Percentiles rank a stretch among this genome's conserved stretches.
Conservation (phyloP, 768 basidiomycete genomes). For the Suillus alpinus region DNA sequence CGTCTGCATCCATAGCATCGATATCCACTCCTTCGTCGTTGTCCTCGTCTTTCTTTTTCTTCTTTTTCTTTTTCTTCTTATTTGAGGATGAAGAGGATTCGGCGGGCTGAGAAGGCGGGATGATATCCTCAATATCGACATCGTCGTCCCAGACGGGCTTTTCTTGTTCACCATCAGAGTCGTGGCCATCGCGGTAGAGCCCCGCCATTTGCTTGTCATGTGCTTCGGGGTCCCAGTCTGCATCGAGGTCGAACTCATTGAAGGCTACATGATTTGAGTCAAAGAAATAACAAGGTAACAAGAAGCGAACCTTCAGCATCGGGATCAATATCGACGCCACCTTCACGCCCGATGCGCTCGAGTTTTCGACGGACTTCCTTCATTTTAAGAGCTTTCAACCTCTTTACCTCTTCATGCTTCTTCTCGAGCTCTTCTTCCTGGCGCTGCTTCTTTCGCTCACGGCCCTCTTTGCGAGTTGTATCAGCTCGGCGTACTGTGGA, state of each 20-base stretch:
- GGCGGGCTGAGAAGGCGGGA: conserved; percentile 33
- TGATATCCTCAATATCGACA: conserved; percentile 73
- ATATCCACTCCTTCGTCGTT: conserved; percentile 45
- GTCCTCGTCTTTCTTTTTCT: conserved; percentile 32
- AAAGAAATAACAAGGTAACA: neutral
- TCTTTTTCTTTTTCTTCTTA: conserved; percentile 46
- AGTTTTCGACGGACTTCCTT: conserved; percentile 76
- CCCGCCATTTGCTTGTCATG: conserved; percentile 83
- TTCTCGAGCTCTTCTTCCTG: conserved; percentile 48
- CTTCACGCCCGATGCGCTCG: conserved; percentile 68
- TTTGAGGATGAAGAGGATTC: conserved; percentile 26
- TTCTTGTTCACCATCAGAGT: conserved; percentile 40
- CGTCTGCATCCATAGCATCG: conserved; percentile 55
- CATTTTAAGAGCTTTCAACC: conserved; percentile 81
- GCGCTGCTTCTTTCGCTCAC: conserved; percentile 70
- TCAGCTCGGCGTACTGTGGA: conserved; percentile 69
- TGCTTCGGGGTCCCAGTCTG: conserved; percentile 85
- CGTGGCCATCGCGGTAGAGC: conserved; percentile 59
- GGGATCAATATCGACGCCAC: conserved; percentile 45
- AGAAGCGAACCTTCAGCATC: conserved; percentile 20
- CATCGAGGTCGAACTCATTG: conserved; percentile 77
- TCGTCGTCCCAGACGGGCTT: conserved; percentile 95
- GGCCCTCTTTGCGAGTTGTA: conserved; percentile 79
- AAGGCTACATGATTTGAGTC: conserved; percentile 41
- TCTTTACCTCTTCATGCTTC: conserved; percentile 70